phyloP scores from a whole-genome alignment of 2,329 filamentous ascomycete species.

The Nemania sp. region DNA sequence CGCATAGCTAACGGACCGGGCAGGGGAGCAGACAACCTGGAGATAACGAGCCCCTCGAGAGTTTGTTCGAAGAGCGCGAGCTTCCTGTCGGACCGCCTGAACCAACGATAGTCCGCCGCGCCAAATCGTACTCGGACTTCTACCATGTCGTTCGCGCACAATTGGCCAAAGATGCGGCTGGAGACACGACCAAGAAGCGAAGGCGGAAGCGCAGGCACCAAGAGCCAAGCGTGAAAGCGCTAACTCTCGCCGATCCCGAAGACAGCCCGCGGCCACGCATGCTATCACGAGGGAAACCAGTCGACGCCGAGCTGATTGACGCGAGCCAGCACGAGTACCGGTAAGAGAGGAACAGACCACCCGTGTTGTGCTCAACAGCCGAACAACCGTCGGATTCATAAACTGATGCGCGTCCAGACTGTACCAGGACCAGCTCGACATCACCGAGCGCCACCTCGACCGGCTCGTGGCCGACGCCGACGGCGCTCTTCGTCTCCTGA shows the following conservation, averaged over 20 bases:
- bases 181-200: conserved; percentile 30
- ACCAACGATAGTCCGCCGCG: conserved; percentile 65
- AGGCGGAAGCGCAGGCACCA: conserved; percentile 48
- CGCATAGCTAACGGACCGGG: conserved; percentile 24
- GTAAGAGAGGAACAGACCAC: conserved; percentile 56
- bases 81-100: conserved; percentile 64
- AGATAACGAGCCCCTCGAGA: conserved; percentile 58
- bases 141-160: conserved; percentile 65
- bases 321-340: conserved; percentile 84
- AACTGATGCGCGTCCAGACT: conserved; percentile 53
- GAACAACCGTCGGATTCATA: not conserved
- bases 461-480: conserved; percentile 77
- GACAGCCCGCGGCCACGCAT: conserved; percentile 25
- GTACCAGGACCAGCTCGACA: conserved; percentile 78
- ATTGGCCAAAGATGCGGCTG: conserved; percentile 53
- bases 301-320: conserved; percentile 72
- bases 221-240: conserved; percentile 54
- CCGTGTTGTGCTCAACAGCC: not conserved
- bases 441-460: conserved; percentile 82
- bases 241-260: conserved; percentile 45
- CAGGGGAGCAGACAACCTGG: conserved; percentile 60
- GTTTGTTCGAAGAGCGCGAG: conserved; percentile 61
- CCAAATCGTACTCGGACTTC: conserved; percentile 79
- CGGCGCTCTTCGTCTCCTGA: conserved; percentile 73
- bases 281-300: too few relatives aligned